phyloP scores from a whole-genome alignment of 2,329 filamentous ascomycete genomes.

The Neoascochyta sp. region DNA sequence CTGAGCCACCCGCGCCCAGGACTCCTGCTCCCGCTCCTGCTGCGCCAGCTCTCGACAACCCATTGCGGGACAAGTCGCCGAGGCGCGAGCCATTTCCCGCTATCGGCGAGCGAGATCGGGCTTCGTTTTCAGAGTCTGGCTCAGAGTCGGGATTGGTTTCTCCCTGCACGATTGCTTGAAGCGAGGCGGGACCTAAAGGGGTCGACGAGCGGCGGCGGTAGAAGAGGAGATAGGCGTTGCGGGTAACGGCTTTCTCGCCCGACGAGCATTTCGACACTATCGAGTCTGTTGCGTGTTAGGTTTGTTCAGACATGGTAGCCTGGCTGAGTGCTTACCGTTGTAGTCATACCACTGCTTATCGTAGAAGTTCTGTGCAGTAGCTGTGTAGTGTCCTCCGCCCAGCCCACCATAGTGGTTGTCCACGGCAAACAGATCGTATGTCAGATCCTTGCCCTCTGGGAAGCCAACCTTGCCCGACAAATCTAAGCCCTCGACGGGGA shows the following conservation, averaged over 20 bases:
- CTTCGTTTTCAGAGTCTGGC: conserved; percentile 40
- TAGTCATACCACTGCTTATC: conserved; percentile 93
- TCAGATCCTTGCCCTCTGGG: conserved; percentile 73
- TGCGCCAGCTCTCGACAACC: conserved; percentile 87
- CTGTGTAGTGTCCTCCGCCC: conserved; percentile 94
- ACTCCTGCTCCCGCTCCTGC: conserved; percentile 60
- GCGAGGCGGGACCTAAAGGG: conserved; percentile 74
- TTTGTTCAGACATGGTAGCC: neutral
- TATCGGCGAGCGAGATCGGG: conserved; percentile 49
- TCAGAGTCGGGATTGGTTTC: conserved; percentile 44
- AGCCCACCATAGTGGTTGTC: conserved; percentile 94
- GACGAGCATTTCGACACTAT: conserved; percentile 62
- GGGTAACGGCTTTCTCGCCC: conserved; percentile 62
- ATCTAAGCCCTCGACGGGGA: conserved; percentile 83
- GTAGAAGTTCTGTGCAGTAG: conserved; percentile 87
- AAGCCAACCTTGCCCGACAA: conserved; percentile 74
- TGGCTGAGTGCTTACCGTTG: conserved; percentile 61
- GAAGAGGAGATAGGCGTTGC: conserved; percentile 87
- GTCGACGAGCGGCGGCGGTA: conserved; percentile 78
- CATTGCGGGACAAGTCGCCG: conserved; percentile 82
- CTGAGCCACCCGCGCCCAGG: conserved; percentile 38
- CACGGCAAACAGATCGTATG: conserved; percentile 92
- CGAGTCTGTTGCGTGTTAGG: conserved; percentile 63
- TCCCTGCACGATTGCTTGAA: conserved; percentile 66
- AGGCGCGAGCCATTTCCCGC: conserved; percentile 84